Evolutionary conservation across 2,329 filamentous ascomycete species (phyloP), one percentile per base, ranked within the genome.

Genomic region (Fonsecaea pedrosoi): DNA sequence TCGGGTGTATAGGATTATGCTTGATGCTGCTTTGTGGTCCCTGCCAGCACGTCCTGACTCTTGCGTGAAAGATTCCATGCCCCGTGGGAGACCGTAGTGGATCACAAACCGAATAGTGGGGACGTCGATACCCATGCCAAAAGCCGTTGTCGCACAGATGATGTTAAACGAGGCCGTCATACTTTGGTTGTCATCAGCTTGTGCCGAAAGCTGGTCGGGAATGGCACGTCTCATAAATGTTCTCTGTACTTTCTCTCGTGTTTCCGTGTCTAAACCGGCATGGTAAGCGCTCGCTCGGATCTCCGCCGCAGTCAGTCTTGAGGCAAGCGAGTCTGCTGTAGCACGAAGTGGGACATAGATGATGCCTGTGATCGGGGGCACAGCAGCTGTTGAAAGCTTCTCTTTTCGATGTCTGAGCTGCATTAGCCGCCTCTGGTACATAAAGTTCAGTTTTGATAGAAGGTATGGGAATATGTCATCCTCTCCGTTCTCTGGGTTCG

Each of bases 111-210:
- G 90, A 10, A 98, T 94, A 73, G 96, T 90, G 60, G 95, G 89
- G 78, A 97, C 97, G 78, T 98, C 94, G 70, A 98, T 97, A 32
- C 94, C 94, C 94, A 98, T 98, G 2, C 94, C 94, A 74, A 98
- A 98, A 0, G 94, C 94, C 1, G 92, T 98, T 0, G 94, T 98
- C 1, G 94, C 94, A 34, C 97, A 93, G 68, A 98, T 94, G 57
- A 98, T 88, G 76, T 95, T 93, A 79, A 95, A 97, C 0, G 90
- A 90, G 76, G 70, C 60, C n/a, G 69, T 68, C 50, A 69, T 50
- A 32, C 58, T 69, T 25, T 71, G 70, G 13, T 73, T 69, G 37
- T 70, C 60, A 25, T 60, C 38, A 13, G 18, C 18, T 50, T 61
- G 61, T 50, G 56, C 50, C 61, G 71, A 45, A 13, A 42, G 63